Percentiles rank a stretch among this genome's conserved stretches.
These are phyloP conservation scores for Beta corolliflora DNA, from an alignment of 179 eudicot species.

Conservation along the genomic window DNA sequence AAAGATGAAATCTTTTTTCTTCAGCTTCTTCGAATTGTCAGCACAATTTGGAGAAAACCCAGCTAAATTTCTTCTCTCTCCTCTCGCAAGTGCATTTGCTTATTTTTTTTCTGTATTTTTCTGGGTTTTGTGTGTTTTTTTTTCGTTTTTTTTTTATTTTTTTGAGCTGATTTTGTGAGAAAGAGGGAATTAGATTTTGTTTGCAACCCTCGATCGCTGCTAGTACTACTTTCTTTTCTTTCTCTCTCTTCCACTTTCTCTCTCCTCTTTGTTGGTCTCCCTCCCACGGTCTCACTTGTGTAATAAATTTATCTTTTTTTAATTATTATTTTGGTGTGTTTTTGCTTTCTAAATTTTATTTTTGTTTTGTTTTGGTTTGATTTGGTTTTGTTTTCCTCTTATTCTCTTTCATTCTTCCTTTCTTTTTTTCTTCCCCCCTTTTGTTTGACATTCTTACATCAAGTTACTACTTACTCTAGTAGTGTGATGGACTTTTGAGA, in stretches of 20 bases:
- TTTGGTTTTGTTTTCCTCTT: too few relatives aligned
- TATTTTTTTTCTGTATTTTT: constrained; percentile 9
- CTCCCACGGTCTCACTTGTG: constrained; percentile 26
- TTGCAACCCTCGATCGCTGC: constrained; percentile 39
- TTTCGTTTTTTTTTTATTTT: background rate
- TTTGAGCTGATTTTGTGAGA: constrained; percentile 21
- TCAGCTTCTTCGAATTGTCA: constrained; percentile 20
- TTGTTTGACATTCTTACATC: background rate
- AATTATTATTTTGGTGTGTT: too few relatives aligned
- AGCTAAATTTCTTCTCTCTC: constrained; percentile 20
- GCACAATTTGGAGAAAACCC: constrained; percentile 25
- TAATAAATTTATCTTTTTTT: constrained; percentile 18
- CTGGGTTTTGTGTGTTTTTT: constrained; percentile 22
- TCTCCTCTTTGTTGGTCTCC: constrained; percentile 16
- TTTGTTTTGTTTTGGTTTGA: background rate
- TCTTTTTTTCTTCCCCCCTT: background rate
- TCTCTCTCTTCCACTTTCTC: constrained; percentile 21
- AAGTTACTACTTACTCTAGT: background rate
- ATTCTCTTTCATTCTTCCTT: too few relatives aligned
- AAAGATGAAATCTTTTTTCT: constrained; percentile 6
- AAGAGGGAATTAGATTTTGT: constrained; percentile 41
- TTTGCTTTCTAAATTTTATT: background rate
- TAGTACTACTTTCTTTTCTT: constrained; percentile 7
- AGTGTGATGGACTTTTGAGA: background rate
- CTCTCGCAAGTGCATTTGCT: constrained; percentile 28